Conservation (phyloP, 768 basidiomycete species). For the Mrakia blollopis region DNA sequence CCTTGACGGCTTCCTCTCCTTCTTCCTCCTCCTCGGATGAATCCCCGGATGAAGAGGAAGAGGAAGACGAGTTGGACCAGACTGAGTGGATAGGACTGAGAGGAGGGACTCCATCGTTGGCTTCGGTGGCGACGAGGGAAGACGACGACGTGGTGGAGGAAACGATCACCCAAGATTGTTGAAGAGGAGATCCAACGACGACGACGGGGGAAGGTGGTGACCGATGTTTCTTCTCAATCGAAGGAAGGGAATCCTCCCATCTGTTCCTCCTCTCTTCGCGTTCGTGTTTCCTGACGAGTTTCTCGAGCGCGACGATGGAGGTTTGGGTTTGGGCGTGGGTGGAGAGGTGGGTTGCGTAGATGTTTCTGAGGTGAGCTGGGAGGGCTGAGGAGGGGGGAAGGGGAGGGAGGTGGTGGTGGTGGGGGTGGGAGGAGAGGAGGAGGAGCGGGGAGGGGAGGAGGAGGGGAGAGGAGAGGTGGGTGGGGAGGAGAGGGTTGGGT, state of each 20-base stretch:
- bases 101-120: not conserved
- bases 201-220: not conserved
- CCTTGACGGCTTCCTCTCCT: not conserved
- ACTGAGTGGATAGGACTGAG: conserved; percentile 2
- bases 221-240: not conserved
- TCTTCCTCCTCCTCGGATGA: conserved; percentile 24
- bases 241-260: conserved; percentile 35
- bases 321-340: conserved; percentile 37
- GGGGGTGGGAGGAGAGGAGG: conserved; percentile 29
- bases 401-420: conserved; percentile 37
- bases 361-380: conserved; percentile 35
- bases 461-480: conserved; percentile 23
- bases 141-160: not conserved
- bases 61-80: conserved; percentile 7
- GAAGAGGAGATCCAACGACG: not conserved
- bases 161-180: not conserved
- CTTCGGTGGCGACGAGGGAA: not conserved
- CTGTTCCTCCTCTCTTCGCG: conserved; percentile 41
- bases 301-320: conserved; percentile 37
- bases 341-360: conserved; percentile 40
- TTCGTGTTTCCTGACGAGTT: conserved; percentile 38
- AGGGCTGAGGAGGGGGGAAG: conserved; percentile 35
- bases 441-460: not conserved
- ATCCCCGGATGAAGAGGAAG: not conserved
- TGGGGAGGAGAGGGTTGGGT: not conserved